Evolutionary conservation across 139 green algal genomes (phyloP).

Genomic region (Astrephomene gubernaculifera): DNA sequence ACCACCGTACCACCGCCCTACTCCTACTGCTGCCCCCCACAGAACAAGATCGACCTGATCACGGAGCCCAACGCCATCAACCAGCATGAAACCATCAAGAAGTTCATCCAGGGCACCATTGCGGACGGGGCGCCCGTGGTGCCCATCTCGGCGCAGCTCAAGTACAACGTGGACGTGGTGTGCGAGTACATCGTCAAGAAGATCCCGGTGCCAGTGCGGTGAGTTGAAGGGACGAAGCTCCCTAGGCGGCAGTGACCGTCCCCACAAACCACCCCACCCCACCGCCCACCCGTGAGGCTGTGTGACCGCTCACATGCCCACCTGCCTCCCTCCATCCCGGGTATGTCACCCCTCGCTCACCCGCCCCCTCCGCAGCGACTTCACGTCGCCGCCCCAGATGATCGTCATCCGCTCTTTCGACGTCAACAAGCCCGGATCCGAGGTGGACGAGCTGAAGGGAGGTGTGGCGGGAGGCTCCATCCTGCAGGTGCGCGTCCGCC

Average conservation of each 20-base stretch:
- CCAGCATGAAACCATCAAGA: constrained; percentile 95
- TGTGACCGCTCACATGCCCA: too few species aligned
- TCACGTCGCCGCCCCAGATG: constrained; percentile 97
- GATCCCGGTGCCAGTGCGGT: constrained; percentile 88
- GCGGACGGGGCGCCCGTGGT: constrained; percentile 96
- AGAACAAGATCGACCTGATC: constrained; percentile 94
- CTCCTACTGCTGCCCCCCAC: not conserved
- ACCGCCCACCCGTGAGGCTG: too few species aligned
- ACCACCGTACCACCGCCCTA: not conserved
- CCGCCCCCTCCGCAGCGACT: constrained; percentile 83
- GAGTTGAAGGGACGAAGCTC: not conserved
- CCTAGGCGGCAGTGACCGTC: too few species aligned
- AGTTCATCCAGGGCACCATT: constrained; percentile 98
- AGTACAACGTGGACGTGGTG: constrained; percentile 99
- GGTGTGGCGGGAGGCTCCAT: constrained; percentile 97
- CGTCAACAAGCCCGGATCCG: constrained; percentile 98
- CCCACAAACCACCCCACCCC: too few species aligned
- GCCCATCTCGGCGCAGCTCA: constrained; percentile 98
- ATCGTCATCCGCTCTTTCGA: constrained; percentile 99
- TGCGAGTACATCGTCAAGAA: constrained; percentile 98
- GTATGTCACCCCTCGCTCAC: too few species aligned
- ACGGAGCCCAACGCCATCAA: constrained; percentile 89
- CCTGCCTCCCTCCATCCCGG: too few species aligned
- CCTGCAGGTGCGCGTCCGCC: constrained; percentile 89
- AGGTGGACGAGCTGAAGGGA: constrained; percentile 97